A percentile compares a stretch with the other conserved stretches of the same genome.
Conservation (phyloP, 176 grass and related monocot genomes). For the Phyllostachys edulis region DNA sequence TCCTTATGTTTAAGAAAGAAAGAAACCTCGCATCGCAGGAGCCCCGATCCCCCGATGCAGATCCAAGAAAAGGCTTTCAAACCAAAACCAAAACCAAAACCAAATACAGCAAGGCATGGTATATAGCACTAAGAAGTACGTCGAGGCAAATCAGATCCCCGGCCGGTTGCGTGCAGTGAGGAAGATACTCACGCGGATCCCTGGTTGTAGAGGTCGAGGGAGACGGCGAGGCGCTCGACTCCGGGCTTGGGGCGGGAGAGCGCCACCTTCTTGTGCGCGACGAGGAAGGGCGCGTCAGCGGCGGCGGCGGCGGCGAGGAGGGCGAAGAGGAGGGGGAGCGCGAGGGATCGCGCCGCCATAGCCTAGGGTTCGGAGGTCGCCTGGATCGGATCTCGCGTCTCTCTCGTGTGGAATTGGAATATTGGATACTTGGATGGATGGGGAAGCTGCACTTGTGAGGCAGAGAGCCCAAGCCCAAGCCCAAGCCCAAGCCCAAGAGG, state of each 20-base stretch:
- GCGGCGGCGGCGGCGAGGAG: conserved; percentile 23
- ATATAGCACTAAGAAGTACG: not conserved
- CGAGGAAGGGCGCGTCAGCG: conserved; percentile 72
- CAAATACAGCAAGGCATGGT: not conserved
- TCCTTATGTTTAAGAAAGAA: not conserved
- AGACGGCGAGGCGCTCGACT: conserved; percentile 80
- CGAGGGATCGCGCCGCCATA: not conserved
- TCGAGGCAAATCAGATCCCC: not conserved
- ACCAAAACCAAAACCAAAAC: not conserved
- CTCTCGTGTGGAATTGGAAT: no score
- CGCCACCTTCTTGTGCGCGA: conserved; percentile 90
- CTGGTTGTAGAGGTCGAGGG: conserved; percentile 96
- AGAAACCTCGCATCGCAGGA: not conserved
- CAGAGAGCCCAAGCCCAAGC: no score
- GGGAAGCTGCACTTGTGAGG: no score
- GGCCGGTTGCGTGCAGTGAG: not conserved
- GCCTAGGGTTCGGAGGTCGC: not conserved
- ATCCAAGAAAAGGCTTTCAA: not conserved
- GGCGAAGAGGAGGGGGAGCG: not conserved
- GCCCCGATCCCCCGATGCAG: not conserved
- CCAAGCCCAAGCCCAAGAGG: no score
- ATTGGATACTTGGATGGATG: no score
- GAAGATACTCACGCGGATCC: conserved; percentile 69
- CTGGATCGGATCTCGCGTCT: no score
- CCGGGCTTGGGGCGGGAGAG: conserved; percentile 77